phyloP scores from a whole-genome alignment of 257 asterid species.

The Nicotiana tabacum region DNA sequence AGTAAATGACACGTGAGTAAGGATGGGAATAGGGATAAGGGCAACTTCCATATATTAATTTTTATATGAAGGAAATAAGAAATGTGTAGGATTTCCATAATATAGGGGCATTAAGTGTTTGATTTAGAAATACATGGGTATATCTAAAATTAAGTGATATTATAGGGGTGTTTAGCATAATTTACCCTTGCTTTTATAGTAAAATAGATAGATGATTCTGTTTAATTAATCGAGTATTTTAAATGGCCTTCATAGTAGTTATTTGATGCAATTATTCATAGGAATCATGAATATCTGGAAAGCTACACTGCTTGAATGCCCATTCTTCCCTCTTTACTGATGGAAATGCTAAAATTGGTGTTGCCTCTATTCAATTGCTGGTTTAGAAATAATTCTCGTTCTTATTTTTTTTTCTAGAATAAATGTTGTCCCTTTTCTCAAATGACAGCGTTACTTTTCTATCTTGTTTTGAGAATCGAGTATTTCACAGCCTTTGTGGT shows the following conservation, averaged over 20 bases:
- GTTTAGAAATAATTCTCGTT: neutral
- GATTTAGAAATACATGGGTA: too few relatives aligned
- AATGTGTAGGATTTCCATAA: too few relatives aligned
- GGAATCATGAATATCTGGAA: neutral
- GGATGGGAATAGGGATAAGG: too few relatives aligned
- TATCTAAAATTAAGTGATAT: too few relatives aligned
- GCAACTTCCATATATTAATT: too few relatives aligned
- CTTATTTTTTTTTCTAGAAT: neutral
- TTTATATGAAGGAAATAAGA: too few relatives aligned
- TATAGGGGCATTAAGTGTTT: too few relatives aligned
- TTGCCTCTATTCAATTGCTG: neutral
- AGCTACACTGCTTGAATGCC: neutral
- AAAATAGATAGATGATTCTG: neutral
- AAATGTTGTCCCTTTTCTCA: neutral
- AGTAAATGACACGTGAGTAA: too few relatives aligned
- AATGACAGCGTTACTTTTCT: neutral
- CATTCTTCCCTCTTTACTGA: neutral
- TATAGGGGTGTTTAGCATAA: too few relatives aligned
- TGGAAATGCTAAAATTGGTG: neutral
- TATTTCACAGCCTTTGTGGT: neutral
- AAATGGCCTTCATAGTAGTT: neutral
- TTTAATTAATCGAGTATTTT: neutral
- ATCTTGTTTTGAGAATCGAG: neutral
- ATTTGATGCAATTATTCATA: neutral
- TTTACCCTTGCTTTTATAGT: neutral